A percentile compares a stretch with the other conserved stretches of the same genome.
These are phyloP conservation scores for Jatropha curcas DNA, from an alignment of 345 rosid genomes.

Conservation along the genomic window DNA sequence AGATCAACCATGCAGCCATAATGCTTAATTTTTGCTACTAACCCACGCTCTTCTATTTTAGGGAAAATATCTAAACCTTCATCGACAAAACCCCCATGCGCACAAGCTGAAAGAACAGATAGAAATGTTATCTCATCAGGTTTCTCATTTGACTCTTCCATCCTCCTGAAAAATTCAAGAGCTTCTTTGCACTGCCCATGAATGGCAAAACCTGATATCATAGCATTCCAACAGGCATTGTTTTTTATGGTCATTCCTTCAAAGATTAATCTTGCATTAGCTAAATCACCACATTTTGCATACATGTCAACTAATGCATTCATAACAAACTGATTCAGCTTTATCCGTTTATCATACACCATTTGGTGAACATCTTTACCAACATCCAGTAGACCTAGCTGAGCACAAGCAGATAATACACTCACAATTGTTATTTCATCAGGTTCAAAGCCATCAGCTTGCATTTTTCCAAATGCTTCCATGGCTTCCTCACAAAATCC, in stretches of 20 bases:
- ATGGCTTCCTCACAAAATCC: conserved; percentile 57
- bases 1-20: conserved; percentile 77
- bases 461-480: conserved; percentile 54
- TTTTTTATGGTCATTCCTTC: conserved; percentile 47
- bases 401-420: conserved; percentile 78
- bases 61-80: conserved; percentile 66
- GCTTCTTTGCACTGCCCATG: conserved; percentile 65
- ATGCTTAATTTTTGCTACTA: conserved; percentile 53
- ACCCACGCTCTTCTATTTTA: conserved; percentile 47
- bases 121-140: conserved; percentile 66
- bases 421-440: conserved; percentile 63
- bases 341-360: conserved; percentile 37
- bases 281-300: conserved; percentile 75
- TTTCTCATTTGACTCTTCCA: conserved; percentile 48
- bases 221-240: conserved; percentile 68
- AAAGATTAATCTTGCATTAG: conserved; percentile 51
- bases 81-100: conserved; percentile 61
- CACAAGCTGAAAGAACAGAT: conserved; percentile 64
- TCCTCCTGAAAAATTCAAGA: conserved; percentile 50
- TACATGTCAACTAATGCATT: conserved; percentile 68
- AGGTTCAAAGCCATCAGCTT: conserved; percentile 53
- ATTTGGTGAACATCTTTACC: conserved; percentile 63
- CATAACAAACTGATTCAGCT: conserved; percentile 52
- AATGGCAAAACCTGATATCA: conserved; percentile 63
- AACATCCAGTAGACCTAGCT: conserved; percentile 49